Conservation (phyloP, 805 yeast genomes). For the Candida methanosorbosa region DNA sequence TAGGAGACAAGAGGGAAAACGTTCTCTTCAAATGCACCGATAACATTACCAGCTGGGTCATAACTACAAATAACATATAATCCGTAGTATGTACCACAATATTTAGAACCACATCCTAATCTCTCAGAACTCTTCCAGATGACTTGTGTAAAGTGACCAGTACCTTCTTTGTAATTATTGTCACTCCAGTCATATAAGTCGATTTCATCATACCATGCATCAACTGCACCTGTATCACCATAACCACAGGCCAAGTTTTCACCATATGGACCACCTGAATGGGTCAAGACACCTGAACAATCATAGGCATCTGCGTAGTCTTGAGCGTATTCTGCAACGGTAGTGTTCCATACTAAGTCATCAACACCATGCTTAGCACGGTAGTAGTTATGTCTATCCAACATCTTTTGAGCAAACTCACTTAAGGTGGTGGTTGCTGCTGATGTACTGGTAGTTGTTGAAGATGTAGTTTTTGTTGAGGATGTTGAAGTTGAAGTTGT, state of each 20-base stretch:
- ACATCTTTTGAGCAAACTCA: slow-evolving; percentile 27
- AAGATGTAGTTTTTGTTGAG: slow-evolving; percentile 8
- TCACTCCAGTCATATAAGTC: slow-evolving; percentile 40
- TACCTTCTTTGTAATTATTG: slow-evolving; percentile 41
- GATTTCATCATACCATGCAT: slow-evolving; percentile 71
- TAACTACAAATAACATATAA: slow-evolving; percentile 70
- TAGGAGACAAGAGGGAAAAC: slow-evolving; percentile 22
- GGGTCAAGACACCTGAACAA: slow-evolving; percentile 54
- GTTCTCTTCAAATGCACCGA: slow-evolving; percentile 32
- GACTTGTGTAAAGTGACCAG: slow-evolving; percentile 73
- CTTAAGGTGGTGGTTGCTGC: slow-evolving; percentile 11
- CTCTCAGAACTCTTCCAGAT: slow-evolving; percentile 56
- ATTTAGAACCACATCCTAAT: slow-evolving; percentile 58
- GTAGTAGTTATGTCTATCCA: slow-evolving; percentile 53
- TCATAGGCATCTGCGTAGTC: slow-evolving; percentile 44
- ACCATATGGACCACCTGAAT: slow-evolving; percentile 63
- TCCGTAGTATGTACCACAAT: slow-evolving; percentile 39
- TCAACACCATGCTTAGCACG: slow-evolving; percentile 48
- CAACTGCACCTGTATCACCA: slow-evolving; percentile 44
- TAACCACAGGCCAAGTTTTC: slow-evolving; percentile 73
- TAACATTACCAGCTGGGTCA: slow-evolving; percentile 67
- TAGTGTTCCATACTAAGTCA: slow-evolving; percentile 47
- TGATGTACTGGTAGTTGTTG: slow-evolving; percentile 12
- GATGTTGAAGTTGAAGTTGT: slow-evolving; percentile 8
- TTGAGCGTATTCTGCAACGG: slow-evolving; percentile 48